These are phyloP conservation scores for Aspergillus thermomutatus DNA, from an alignment of 2,329 filamentous ascomycete species.

Conservation along the genomic window DNA sequence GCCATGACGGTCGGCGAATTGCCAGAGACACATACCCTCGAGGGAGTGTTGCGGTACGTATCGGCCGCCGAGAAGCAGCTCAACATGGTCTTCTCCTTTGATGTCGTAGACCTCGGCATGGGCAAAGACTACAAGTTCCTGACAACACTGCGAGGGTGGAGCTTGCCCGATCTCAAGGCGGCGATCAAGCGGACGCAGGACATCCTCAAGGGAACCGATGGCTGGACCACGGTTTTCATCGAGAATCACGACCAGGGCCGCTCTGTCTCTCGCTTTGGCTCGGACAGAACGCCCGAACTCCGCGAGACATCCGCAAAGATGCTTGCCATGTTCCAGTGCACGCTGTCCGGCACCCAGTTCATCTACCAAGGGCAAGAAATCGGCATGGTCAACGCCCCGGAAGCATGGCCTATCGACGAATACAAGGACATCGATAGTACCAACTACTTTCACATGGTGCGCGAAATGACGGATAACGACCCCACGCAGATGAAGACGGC, in stretches of 20 bases:
- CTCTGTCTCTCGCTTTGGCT: constrained; percentile 54
- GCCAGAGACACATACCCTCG: constrained; percentile 53
- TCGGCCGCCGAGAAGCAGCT: constrained; percentile 57
- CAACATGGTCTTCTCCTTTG: constrained; percentile 71
- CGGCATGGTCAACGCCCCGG: constrained; percentile 62
- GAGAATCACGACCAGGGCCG: constrained; percentile 66
- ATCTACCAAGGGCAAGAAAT: constrained; percentile 68
- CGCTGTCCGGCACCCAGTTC: constrained; percentile 61
- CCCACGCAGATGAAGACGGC: constrained; percentile 44
- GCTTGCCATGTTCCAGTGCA: constrained; percentile 54
- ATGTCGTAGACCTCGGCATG: constrained; percentile 60
- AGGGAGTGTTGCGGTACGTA: constrained; percentile 53
- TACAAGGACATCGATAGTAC: constrained; percentile 65
- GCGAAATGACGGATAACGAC: constrained; percentile 31
- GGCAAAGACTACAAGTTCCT: constrained; percentile 47
- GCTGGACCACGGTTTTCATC: constrained; percentile 63
- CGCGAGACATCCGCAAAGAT: constrained; percentile 55
- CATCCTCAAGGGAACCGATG: constrained; percentile 55
- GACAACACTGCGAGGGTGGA: constrained; percentile 49
- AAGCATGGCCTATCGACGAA: constrained; percentile 57
- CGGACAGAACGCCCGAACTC: constrained; percentile 50
- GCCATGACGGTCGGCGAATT: constrained; percentile 61
- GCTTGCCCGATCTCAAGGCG: constrained; percentile 49
- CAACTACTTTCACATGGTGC: constrained; percentile 53
- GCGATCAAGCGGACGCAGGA: constrained; percentile 56